phyloP scores from a whole-genome alignment of 352 stramenopile species.

The Globisporangium nunn region DNA sequence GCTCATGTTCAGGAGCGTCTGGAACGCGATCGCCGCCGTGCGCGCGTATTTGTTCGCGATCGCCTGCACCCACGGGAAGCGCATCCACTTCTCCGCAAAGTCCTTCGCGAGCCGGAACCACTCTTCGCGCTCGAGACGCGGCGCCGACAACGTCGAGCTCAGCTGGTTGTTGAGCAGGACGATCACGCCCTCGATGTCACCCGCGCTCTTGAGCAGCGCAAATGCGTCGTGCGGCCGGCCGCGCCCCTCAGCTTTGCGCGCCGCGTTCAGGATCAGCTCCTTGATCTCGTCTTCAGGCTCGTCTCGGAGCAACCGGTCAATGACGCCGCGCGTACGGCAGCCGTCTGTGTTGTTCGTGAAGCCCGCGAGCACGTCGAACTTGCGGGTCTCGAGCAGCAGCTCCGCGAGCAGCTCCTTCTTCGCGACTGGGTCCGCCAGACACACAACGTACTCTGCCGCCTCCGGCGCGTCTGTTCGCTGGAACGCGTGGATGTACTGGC shows the following conservation, averaged over 20 bases:
- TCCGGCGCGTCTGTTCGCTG: conserved; percentile 69
- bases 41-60: conserved; percentile 70
- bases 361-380: conserved; percentile 72
- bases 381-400: conserved; percentile 71
- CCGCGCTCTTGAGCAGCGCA: conserved; percentile 68
- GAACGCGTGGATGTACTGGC: conserved; percentile 81
- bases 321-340: conserved; percentile 67
- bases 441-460: conserved; percentile 77
- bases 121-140: conserved; percentile 58
- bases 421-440: conserved; percentile 44
- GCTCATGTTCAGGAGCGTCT: conserved; percentile 81
- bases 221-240: conserved; percentile 69
- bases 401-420: conserved; percentile 73
- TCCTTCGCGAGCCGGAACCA: conserved; percentile 80
- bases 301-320: conserved; percentile 68
- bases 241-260: conserved; percentile 65
- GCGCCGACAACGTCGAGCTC: conserved; percentile 46
- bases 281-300: conserved; percentile 69
- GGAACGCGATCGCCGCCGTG: conserved; percentile 65
- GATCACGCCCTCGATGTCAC: conserved; percentile 71
- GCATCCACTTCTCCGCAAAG: conserved; percentile 85
- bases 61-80: conserved; percentile 72
- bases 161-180: conserved; percentile 71
- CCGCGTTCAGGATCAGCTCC: conserved; percentile 64
- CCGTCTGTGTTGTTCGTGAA: conserved; percentile 80